Evolutionary conservation across 106 monocot genomes (phyloP).

Genomic region (Phalaenopsis equestris): DNA sequence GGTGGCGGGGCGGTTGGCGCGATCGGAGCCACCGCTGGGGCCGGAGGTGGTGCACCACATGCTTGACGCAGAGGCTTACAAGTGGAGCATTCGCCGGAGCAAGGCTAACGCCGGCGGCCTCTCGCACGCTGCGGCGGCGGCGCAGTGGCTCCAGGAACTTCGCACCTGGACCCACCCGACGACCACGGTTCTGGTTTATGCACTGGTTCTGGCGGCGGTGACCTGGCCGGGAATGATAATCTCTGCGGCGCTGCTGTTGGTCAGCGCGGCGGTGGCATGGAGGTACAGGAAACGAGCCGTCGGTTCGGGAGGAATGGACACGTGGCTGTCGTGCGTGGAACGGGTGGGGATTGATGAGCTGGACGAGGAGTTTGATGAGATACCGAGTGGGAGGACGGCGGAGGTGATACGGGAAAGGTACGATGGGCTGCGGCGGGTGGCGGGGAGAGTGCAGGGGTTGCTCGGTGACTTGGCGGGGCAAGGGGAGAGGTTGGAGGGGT

Average conservation of each 20-base stretch:
- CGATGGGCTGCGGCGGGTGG: slow-evolving; percentile 49
- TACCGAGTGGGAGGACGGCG: slow-evolving; percentile 39
- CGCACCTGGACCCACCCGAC: slow-evolving; percentile 63
- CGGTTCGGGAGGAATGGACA: slow-evolving; percentile 17
- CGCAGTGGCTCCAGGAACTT: slow-evolving; percentile 28
- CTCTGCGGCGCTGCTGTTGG: slow-evolving; percentile 44
- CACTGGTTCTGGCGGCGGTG: slow-evolving; percentile 36
- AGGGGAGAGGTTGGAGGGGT: slow-evolving; percentile 61
- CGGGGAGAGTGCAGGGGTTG: slow-evolving; percentile 45
- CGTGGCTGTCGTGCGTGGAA: slow-evolving; percentile 26
- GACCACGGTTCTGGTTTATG: slow-evolving; percentile 52
- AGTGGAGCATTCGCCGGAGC: slow-evolving; percentile 73
- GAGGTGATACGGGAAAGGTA: slow-evolving; percentile 70
- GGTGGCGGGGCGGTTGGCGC: slow-evolving; percentile 43
- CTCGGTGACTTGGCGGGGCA: slow-evolving; percentile 68
- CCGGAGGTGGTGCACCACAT: slow-evolving; percentile 56
- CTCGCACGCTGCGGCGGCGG: slow-evolving; percentile 38
- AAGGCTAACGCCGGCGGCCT: slow-evolving; percentile 36
- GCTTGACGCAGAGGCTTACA: slow-evolving; percentile 51
- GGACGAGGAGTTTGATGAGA: slow-evolving; percentile 82
- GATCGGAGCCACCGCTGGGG: slow-evolving; percentile 67
- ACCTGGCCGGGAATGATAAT: slow-evolving; percentile 60
- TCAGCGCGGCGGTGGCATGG: slow-evolving; percentile 38
- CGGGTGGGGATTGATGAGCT: slow-evolving; percentile 54
- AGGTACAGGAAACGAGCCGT: slow-evolving; percentile 41